Base-by-base conservation (phyloP, 495 filamentous ascomycete genomes). In the Aspergillus bridgeri region DNA sequence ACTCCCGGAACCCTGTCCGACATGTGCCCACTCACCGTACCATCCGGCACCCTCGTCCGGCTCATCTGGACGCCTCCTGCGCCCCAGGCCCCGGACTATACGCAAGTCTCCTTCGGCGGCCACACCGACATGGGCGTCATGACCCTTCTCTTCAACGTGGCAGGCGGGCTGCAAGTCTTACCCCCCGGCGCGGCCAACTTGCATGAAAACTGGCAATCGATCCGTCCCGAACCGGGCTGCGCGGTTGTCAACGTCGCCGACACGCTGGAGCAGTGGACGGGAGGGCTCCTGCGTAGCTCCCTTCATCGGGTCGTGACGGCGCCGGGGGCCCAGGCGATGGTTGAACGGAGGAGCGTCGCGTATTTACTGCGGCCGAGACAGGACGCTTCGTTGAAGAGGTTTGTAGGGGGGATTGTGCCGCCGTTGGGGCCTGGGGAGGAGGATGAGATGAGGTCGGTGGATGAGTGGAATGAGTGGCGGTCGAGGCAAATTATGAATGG, bases 241-340 rank as follows among this genome's bases (percentile, higher is more conserved):
- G 68, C 66, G 3, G 68, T 79, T 25, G 61, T 77, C 19, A 79
- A 77, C 53, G 48, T 76, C 7, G 76, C 75, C 8, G 76, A 79
- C 52, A 66, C 72, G 0, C 59, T 74, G 19, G 73, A 71, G 7
- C 64, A 73, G 54, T 75, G 69, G 63, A 74, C 71, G 4, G 69
- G 65, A 27, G 75, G 71, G 7, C 23, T 71, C 15, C 60, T 77
- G 51, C 65, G 68, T 15, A 67, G 59, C 42, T 62, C 57, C 2
- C 51, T 74, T 53, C 76, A 79, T 61, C 69, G 75, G 13, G 74
- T 77, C 6, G 58, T 67, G 5, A 57, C 60, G 2, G 58, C 74
- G n/a, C 73, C 68, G 0, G 70, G 71, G 18, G 67, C 70, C 51
- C 74, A 76, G 63, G 67, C 51, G 9, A 59, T 46, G 17, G 60